Evolutionary conservation across 495 filamentous ascomycete species (phyloP), one percentile per base, ranked within the genome.

Genomic region (Melanomma pulvis-pyrius): DNA sequence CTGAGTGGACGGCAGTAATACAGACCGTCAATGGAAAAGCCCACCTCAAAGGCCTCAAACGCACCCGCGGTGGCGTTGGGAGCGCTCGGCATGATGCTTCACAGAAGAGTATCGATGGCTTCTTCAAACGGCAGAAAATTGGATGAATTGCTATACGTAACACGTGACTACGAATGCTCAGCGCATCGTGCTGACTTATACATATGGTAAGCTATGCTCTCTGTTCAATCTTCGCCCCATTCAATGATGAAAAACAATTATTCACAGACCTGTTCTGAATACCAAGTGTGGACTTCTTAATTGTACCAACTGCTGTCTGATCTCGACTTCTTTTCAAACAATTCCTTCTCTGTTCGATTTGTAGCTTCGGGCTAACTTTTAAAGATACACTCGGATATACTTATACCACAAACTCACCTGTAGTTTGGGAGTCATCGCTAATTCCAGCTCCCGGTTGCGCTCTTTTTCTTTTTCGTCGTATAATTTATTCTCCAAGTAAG

Each of bases 251-350:
- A 82, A 76, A 77, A 71, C 78, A 78, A 84, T 82, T 82, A 82
- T 84, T 84, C 87, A 89, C 86, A 91, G 88, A 91, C 88, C 88
- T 91, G 88, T 87, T 88, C 88, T 82, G 86, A 91, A 87, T 73
- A 69, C 69, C 25, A 51, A 67, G 74, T 73, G 82, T 89, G 84
- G 86, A 81, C 82, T 83, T 74, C 74, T 74, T 78, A 44, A 83
- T 85, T 81, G 82, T 83, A 86, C 84, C 88, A 90, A 90, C 87
- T 88, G 87, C 87, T 90, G 84, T 90, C 88, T 91, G 87, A 90
- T 78, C 77, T 66, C 22, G 1, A 1, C 50, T 19, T 12, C 19
- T 19, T 19, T 39, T 52, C 30, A 19, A 21, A 28, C 41, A 54
- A 26, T 49, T 55, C 8, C 44, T 15, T 53, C 17, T 26, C 44